Evolutionary conservation across 1,284 basidiomycete genomes (phyloP), one percentile per base, ranked within the genome.

Genomic region (Rhodotorula sp.): DNA sequence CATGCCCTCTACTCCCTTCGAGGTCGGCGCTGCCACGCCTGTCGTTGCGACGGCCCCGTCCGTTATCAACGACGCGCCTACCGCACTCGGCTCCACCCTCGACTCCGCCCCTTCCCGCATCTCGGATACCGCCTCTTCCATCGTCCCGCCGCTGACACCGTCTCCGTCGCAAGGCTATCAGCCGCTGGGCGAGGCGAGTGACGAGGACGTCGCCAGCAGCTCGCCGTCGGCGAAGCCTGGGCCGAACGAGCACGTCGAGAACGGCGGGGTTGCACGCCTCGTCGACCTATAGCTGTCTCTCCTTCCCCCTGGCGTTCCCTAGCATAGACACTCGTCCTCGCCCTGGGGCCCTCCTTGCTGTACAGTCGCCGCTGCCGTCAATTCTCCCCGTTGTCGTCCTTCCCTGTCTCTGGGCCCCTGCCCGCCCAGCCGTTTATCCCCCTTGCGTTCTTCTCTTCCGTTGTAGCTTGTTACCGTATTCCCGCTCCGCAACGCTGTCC

Each of bases 91-190:
- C 22, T 50, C 51, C 12, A n/a, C n/a, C 15, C 59, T 59, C 58
- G 56, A 54, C n/a, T 25, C 58, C 13, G 2, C 64, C 27, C 58
- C 56, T 12, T 48, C 67, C 21, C 48, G 53, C 36, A 27, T 54
- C n/a, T 55, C 55, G 48, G 44, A 59, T 15, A 19, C 58, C 37
- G 29, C 72, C 39, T 53, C 66, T 12, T 51, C 62, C 21, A 29
- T 29, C 48, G 41, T 61, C 36, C 36, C 61, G 29, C 67, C 41
- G 44, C 63, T 55, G 34, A 48, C 48, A 29, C 50, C n/a, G 6
- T 65, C 66, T 41, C 67, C 53, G 34, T 41, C 34, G 67, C 71
- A 64, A 19, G 63, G 44, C 34, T 57, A 50, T 34, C 44, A 32
- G 34, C 34, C 27, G 8, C 46, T 65, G 8, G 32, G 41, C 3